phyloP scores from a whole-genome alignment of 768 basidiomycete genomes.

The Strobilomyces echinocephalus region DNA sequence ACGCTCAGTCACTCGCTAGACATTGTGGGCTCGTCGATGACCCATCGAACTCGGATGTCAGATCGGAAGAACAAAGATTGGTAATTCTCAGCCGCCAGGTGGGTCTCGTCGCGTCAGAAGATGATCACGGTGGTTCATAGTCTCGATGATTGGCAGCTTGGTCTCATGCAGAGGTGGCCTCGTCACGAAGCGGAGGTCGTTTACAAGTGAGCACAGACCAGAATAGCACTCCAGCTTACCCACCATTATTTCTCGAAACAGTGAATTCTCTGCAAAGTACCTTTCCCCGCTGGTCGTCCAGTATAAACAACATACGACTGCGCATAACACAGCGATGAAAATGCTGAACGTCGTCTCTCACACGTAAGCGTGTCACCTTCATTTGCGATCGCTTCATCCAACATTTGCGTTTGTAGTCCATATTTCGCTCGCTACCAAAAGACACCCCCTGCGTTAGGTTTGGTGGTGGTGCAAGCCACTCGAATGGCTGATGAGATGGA shows the following conservation, averaged over 20 bases:
- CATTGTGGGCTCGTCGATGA: conserved; percentile 13
- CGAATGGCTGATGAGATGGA: conserved; percentile 26
- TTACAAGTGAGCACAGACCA: conserved; percentile 13
- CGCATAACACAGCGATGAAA: conserved; percentile 21
- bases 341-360: conserved; percentile 31
- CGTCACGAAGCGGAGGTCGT: background rate
- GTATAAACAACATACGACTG: conserved; percentile 24
- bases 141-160: conserved; percentile 21
- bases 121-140: background rate
- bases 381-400: background rate
- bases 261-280: conserved; percentile 35
- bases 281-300: conserved; percentile 31
- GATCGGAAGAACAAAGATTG: conserved; percentile 5
- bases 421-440: conserved; percentile 39
- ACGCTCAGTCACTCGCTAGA: conserved; percentile 9
- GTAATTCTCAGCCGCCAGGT: conserved; percentile 11
- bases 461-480: conserved; percentile 35
- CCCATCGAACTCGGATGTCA: background rate
- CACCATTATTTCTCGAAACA: background rate
- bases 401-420: conserved; percentile 23
- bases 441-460: conserved; percentile 27
- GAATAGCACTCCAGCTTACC: conserved; percentile 5
- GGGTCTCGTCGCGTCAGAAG: background rate
- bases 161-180: conserved; percentile 25
- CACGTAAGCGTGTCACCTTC: background rate